Evolutionary conservation across 129 eudicot genomes (phyloP).

Genomic region (Arctium lappa): DNA sequence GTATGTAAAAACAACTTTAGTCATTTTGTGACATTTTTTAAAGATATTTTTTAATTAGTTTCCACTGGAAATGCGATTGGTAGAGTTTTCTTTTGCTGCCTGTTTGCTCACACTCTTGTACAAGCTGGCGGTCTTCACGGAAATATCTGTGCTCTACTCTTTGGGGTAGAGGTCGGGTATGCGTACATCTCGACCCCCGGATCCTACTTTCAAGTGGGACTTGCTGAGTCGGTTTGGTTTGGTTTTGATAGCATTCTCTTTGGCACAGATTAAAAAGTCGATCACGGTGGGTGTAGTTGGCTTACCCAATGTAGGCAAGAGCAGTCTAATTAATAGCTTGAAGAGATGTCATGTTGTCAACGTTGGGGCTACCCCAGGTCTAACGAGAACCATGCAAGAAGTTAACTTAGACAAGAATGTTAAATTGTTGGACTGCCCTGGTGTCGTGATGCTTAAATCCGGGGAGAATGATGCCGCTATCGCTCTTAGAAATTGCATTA

Average conservation of each 20-base stretch:
- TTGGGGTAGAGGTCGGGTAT: too few relatives aligned
- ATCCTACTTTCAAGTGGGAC: not conserved
- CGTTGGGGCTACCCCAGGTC: constrained; percentile 94
- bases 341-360: constrained; percentile 85
- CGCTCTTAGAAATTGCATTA: constrained; percentile 86
- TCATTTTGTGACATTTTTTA: not conserved
- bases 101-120: not conserved
- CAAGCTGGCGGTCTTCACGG: not conserved
- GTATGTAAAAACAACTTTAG: not conserved
- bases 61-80: too few relatives aligned
- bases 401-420: constrained; percentile 83
- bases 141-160: too few relatives aligned
- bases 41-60: too few relatives aligned
- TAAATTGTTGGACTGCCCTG: constrained; percentile 93
- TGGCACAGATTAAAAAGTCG: constrained; percentile 71
- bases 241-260: not conserved
- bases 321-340: constrained; percentile 96
- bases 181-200: too few relatives aligned
- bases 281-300: constrained; percentile 91
- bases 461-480: constrained; percentile 62
- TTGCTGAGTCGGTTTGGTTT: not conserved
- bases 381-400: constrained; percentile 95
- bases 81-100: not conserved
- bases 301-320: constrained; percentile 95
- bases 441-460: constrained; percentile 80